Base-by-base conservation (phyloP, 2,329 filamentous ascomycete species). In the Diaporthe australafricana region DNA sequence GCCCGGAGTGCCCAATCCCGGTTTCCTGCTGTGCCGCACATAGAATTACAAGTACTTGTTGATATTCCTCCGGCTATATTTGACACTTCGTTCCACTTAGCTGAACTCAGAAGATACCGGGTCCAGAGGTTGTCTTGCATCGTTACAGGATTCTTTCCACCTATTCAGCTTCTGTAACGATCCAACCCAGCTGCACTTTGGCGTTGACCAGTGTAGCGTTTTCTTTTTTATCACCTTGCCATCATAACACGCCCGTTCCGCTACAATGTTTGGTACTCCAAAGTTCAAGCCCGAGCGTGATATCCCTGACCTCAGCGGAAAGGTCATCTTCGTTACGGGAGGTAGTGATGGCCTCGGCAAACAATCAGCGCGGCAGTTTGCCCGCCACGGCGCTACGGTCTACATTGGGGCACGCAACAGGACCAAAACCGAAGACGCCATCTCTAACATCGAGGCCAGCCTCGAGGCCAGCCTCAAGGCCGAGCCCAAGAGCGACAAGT, bases 381-480 rank as follows among this genome's bases (percentile, higher is more conserved):
- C 65, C 16, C 50, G 65, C 42, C 48, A 68, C 20, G 25, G 65
- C 65, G 50, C 42, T 16, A 35, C 48, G 8, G 48, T 42, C 47
- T 68, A 48, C 12, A 53, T 68, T 27, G 65, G 22, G 42, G 65
- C 63, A 48, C 63, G 48, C 25, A 67, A 67, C 63, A 67, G 20
- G 47, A 40, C 47, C 63, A 47, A 67, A 27, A 47, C 45, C 47
- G 27, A 27, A n/a, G 30, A 32, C 53, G 47, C 63, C 81, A 35
- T 84, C 84, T 3, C 83, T 85, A 53, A 84, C 78, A 25, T 79
- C 76, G 70, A 83, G 84, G 73, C 83, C 82, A 30, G 81, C 78
- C 27, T 79, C 74, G n/a, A n/a, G n/a, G n/a, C n/a, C n/a, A n/a
- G n/a, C n/a, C n/a, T n/a, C n/a, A n/a, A 74, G 79, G 27, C 77